phyloP scores from a whole-genome alignment of 2,329 filamentous ascomycete genomes.

The Dactylellina parvicollis region DNA sequence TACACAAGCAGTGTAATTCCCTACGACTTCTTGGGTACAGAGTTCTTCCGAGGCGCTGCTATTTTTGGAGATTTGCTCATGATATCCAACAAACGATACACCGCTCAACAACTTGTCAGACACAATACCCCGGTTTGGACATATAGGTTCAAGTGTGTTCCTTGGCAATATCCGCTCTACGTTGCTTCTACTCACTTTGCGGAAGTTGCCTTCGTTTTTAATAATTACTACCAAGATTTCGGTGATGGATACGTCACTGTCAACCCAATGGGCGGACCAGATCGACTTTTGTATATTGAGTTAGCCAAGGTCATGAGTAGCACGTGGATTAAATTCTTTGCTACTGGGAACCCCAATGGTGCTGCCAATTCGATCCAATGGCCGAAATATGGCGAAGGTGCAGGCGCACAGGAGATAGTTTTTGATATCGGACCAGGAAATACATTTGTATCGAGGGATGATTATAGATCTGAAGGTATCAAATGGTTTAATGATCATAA shows the following conservation, averaged over 20 bases:
- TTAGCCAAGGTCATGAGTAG: constrained; percentile 31
- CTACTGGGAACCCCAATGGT: constrained; percentile 20
- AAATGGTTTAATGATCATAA: constrained; percentile 58
- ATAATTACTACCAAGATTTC: constrained; percentile 54
- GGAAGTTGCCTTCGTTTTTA: constrained; percentile 61
- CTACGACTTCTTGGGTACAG: constrained; percentile 60
- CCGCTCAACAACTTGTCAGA: constrained; percentile 66
- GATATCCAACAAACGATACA: constrained; percentile 68
- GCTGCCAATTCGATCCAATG: constrained; percentile 55
- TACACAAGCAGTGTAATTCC: constrained; percentile 1
- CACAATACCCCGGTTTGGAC: constrained; percentile 67
- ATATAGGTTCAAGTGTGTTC: constrained; percentile 71
- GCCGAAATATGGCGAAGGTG: constrained; percentile 58
- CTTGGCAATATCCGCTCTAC: constrained; percentile 63
- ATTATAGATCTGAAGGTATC: constrained; percentile 59
- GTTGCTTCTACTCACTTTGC: constrained; percentile 67
- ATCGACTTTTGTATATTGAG: constrained; percentile 56
- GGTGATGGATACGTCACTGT: constrained; percentile 50
- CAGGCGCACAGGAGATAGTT: constrained; percentile 59
- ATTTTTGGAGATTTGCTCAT: constrained; percentile 68
- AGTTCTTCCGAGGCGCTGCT: constrained; percentile 68
- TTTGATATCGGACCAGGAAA: constrained; percentile 59
- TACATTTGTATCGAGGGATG: constrained; percentile 59
- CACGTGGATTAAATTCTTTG: constrained; percentile 25
- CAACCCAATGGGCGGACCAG: constrained; percentile 20